A percentile compares a stretch with the other conserved stretches of the same genome.
Conservation (phyloP, 306 rosid species). For the Luffa aegyptiaca region DNA sequence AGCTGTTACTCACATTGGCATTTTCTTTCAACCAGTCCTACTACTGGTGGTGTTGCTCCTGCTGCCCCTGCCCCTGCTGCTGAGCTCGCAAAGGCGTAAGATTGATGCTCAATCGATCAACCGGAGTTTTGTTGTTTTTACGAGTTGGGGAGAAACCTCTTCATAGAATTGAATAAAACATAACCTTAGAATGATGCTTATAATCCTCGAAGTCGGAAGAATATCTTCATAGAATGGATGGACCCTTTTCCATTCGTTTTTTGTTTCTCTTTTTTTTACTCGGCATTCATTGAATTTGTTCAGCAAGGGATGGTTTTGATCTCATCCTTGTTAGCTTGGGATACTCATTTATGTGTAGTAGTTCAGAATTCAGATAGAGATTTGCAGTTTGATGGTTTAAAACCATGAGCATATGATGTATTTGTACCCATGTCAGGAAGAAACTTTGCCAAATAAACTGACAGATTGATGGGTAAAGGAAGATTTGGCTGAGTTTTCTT, state of each 20-base stretch:
- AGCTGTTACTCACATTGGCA: neutral
- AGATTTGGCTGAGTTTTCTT: neutral
- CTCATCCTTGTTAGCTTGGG: constrained; percentile 35
- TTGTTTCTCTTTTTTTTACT: too few relatives aligned
- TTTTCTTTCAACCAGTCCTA: constrained; percentile 46
- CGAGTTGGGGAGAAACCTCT: constrained; percentile 20
- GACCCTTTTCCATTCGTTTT: constrained; percentile 1
- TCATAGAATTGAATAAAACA: constrained; percentile 49
- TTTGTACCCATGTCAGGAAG: neutral
- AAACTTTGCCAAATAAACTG: neutral
- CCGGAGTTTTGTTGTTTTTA: constrained; percentile 15
- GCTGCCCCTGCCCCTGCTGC: constrained; percentile 15
- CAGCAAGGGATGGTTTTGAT: constrained; percentile 68
- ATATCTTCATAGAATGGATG: constrained; percentile 6
- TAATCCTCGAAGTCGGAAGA: neutral
- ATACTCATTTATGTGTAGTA: constrained; percentile 6
- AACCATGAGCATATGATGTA: constrained; percentile 1
- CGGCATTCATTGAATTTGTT: constrained; percentile 13
- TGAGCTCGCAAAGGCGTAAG: constrained; percentile 24
- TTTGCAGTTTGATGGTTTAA: neutral
- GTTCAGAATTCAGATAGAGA: constrained; percentile 4
- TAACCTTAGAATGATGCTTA: constrained; percentile 3
- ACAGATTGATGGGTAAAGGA: neutral
- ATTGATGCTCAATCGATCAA: neutral
- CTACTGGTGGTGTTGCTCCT: constrained; percentile 71